Percentiles rank a stretch among this genome's conserved stretches.
Conservation (phyloP, 352 stramenopile species). For the Pythium aphanidermatum region DNA sequence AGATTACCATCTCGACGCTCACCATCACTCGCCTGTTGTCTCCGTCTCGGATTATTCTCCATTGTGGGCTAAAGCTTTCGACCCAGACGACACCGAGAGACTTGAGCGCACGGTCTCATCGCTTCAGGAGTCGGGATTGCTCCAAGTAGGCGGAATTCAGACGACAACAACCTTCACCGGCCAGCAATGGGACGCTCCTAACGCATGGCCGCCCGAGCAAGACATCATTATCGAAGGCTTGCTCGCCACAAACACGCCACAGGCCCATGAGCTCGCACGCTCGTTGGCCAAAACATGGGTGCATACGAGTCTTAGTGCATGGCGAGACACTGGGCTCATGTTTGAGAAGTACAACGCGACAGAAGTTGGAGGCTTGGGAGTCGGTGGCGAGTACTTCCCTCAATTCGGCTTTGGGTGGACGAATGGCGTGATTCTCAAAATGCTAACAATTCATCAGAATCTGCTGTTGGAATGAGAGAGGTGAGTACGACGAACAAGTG, state of each 20-base stretch:
- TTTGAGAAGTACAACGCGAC: conserved; percentile 88
- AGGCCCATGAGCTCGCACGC: conserved; percentile 44
- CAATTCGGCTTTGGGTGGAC: conserved; percentile 88
- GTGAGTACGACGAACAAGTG: background rate
- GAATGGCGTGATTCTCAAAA: conserved; percentile 84
- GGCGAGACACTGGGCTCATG: conserved; percentile 69
- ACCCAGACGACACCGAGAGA: conserved; percentile 34
- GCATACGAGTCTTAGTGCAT: conserved; percentile 51
- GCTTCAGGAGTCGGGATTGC: conserved; percentile 47
- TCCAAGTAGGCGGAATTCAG: conserved; percentile 58
- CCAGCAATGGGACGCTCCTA: conserved; percentile 85
- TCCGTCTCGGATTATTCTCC: conserved; percentile 71
- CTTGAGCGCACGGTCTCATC: conserved; percentile 39
- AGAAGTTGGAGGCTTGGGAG: conserved; percentile 51
- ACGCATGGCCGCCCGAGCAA: conserved; percentile 82
- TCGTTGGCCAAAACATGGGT: conserved; percentile 60
- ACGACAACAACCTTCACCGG: conserved; percentile 67
- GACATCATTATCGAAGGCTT: conserved; percentile 80
- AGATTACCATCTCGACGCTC: conserved; percentile 57
- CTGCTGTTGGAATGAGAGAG: conserved; percentile 29
- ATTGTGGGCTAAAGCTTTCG: conserved; percentile 70
- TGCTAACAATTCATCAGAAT: conserved; percentile 74
- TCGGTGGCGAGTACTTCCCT: conserved; percentile 84
- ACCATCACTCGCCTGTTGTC: conserved; percentile 33
- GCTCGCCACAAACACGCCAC: conserved; percentile 35